Conservation (phyloP, 2,329 filamentous ascomycete species). For the Aspergillus cejpii region DNA sequence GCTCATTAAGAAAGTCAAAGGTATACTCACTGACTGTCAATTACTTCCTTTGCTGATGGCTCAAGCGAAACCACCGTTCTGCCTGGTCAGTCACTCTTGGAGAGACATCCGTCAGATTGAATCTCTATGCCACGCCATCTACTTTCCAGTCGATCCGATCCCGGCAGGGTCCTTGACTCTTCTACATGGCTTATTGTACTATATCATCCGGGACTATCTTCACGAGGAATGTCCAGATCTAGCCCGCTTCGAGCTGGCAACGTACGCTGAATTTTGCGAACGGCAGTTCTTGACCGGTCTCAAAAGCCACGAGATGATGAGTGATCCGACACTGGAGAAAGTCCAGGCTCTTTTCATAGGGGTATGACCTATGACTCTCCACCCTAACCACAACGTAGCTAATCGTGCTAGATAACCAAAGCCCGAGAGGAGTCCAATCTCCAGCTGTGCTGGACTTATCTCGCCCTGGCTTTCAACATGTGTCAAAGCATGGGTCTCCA, state of each 20-base stretch:
- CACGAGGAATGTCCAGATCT: constrained; percentile 18
- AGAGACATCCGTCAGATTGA: constrained; percentile 17
- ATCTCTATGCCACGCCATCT: constrained; percentile 19
- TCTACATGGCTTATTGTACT: constrained; percentile 21
- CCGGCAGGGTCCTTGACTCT: constrained; percentile 18
- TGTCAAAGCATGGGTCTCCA: constrained; percentile 20
- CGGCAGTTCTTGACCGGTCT: constrained; percentile 13
- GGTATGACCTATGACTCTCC: constrained; percentile 5
- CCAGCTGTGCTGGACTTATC: constrained; percentile 22
- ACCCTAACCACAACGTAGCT: background rate
- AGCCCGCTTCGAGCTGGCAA: constrained; percentile 11
- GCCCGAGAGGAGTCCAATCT: constrained; percentile 24
- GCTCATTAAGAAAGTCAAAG: constrained; percentile 18
- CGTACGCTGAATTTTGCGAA: constrained; percentile 15
- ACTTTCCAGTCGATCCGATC: constrained; percentile 19
- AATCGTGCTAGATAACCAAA: constrained; percentile 17
- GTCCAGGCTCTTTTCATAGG: constrained; percentile 20
- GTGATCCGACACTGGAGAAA: constrained; percentile 20
- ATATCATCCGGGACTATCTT: constrained; percentile 22
- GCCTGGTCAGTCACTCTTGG: constrained; percentile 23
- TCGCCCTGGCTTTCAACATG: constrained; percentile 23
- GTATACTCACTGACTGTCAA: background rate
- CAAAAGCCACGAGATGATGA: constrained; percentile 16
- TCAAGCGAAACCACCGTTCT: constrained; percentile 22
- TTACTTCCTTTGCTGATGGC: background rate